A percentile compares a stretch with the other conserved stretches of the same genome.
Evolutionary conservation across 2,329 filamentous ascomycete genomes (phyloP).

Genomic region (Daldinia eschscholtzii): DNA sequence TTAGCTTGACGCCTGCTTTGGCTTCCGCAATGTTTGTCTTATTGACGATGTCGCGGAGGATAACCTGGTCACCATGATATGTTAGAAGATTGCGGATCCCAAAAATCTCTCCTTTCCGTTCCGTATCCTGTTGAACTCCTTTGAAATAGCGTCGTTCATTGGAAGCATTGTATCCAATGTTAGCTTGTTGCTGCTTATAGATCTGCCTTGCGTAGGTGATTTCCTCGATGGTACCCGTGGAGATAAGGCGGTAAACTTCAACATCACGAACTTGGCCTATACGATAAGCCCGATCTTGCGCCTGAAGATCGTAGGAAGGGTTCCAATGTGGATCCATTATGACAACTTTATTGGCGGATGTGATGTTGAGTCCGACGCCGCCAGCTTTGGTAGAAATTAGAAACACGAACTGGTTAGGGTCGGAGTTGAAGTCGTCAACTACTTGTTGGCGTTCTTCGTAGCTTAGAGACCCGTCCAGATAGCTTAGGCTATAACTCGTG

Average conservation of each 20-base stretch:
- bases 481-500: conserved; percentile 91
- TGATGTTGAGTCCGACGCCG: conserved; percentile 95
- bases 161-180: conserved; percentile 95
- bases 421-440: conserved; percentile 92
- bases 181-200: conserved; percentile 99
- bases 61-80: conserved; percentile 81
- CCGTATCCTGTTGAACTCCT: conserved; percentile 86
- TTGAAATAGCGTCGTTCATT: conserved; percentile 95
- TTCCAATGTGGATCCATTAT: conserved; percentile 99
- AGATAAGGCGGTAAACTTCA: conserved; percentile 93
- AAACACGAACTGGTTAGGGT: conserved; percentile 91
- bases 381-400: conserved; percentile 94
- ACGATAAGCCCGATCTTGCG: conserved; percentile 94
- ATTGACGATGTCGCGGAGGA: conserved; percentile 95
- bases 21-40: conserved; percentile 98
- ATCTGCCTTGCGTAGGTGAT: conserved; percentile 97
- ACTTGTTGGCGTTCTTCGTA: conserved; percentile 85
- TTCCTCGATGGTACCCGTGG: conserved; percentile 93
- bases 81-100: conserved; percentile 88
- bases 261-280: conserved; percentile 95
- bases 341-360: conserved; percentile 97
- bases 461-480: conserved; percentile 85
- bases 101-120: conserved; percentile 93
- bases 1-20: conserved; percentile 82
- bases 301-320: conserved; percentile 92